These are phyloP conservation scores for Ceratocystis albifundus DNA, from an alignment of 2,329 filamentous ascomycete genomes.

Conservation along the genomic window DNA sequence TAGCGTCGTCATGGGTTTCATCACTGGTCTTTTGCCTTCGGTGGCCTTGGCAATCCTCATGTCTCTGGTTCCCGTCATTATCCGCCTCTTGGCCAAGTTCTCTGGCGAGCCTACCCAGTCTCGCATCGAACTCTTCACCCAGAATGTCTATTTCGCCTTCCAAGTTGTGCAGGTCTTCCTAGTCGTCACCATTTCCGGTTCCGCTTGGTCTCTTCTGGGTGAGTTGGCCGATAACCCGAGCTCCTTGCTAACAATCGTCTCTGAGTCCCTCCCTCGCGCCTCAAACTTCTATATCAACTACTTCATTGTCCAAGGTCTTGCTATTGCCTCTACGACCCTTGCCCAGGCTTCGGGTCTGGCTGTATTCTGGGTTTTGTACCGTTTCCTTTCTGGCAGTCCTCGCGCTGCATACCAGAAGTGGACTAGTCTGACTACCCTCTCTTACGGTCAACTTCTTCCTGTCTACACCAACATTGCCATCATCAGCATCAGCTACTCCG, in stretches of 20 bases:
- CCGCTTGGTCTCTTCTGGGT: conserved; percentile 58
- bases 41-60: conserved; percentile 72
- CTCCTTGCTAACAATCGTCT: conserved; percentile 52
- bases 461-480: conserved; percentile 63
- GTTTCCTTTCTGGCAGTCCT: conserved; percentile 62
- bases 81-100: conserved; percentile 58
- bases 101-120: conserved; percentile 70
- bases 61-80: conserved; percentile 72
- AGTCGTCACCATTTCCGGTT: conserved; percentile 69
- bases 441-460: conserved; percentile 68
- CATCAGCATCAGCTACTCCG: conserved; percentile 67
- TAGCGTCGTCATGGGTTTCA: conserved; percentile 58
- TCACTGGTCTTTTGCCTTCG: conserved; percentile 74
- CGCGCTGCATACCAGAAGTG: conserved; percentile 66
- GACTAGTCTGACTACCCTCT: conserved; percentile 54
- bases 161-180: conserved; percentile 88
- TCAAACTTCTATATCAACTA: conserved; percentile 92
- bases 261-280: conserved; percentile 63
- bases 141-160: conserved; percentile 85
- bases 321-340: conserved; percentile 59
- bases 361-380: conserved; percentile 56
- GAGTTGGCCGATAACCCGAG: conserved; percentile 53
- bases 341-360: conserved; percentile 57
- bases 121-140: conserved; percentile 74
- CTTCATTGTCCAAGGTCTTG: conserved; percentile 74